Evolutionary conservation across 495 filamentous ascomycete genomes (phyloP).

Genomic region (Penicillium maclennaniae): DNA sequence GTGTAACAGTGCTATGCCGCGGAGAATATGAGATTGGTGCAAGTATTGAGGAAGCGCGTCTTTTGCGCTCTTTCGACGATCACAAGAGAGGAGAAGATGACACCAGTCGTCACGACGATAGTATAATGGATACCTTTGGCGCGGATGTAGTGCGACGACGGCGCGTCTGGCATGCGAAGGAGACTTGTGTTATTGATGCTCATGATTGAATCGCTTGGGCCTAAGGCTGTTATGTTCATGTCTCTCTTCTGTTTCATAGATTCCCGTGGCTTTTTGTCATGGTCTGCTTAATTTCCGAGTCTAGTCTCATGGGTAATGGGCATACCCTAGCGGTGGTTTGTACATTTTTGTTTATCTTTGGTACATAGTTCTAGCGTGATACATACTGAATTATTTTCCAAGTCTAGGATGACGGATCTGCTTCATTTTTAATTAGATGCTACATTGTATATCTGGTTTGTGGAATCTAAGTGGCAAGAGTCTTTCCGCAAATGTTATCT

Average conservation of each 20-base stretch:
- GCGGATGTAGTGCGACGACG: slow-evolving; percentile 59
- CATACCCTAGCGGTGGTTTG: background rate
- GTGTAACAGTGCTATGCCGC: slow-evolving; percentile 66
- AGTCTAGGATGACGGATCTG: background rate
- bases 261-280: background rate
- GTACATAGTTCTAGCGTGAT: slow-evolving; percentile 15
- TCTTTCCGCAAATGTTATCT: background rate
- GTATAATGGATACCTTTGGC: slow-evolving; percentile 51
- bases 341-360: slow-evolving; percentile 4
- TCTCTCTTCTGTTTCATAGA: background rate
- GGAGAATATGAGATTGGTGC: slow-evolving; percentile 82
- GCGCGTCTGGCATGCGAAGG: slow-evolving; percentile 68
- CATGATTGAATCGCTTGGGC: slow-evolving; percentile 18
- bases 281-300: background rate
- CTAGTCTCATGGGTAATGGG: slow-evolving; percentile 7
- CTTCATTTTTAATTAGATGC: background rate
- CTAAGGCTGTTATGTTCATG: slow-evolving; percentile 1
- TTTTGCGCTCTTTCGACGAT: slow-evolving; percentile 21
- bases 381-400: slow-evolving; percentile 5
- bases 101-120: slow-evolving; percentile 32
- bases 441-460: background rate
- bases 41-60: slow-evolving; percentile 72
- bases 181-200: slow-evolving; percentile 61
- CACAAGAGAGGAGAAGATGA: slow-evolving; percentile 12
- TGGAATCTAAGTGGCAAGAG: background rate